phyloP scores from a whole-genome alignment of 106 monocot species.

The Ottelia alismoides region DNA sequence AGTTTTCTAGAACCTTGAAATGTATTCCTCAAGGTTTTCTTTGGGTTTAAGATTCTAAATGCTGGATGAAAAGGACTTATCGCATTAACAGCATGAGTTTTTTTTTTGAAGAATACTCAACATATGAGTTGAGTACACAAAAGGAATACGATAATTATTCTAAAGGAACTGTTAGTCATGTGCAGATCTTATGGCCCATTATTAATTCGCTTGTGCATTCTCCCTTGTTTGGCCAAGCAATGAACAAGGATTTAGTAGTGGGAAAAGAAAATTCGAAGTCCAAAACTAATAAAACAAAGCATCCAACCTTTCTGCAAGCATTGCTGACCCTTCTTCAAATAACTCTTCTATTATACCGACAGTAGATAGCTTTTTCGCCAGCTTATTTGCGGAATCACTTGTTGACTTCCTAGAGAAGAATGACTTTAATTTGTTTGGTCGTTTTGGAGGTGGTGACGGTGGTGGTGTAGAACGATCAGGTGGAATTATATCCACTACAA shows the following conservation, averaged over 20 bases:
- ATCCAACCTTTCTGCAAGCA: slow-evolving; percentile 84
- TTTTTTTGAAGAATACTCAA: no score
- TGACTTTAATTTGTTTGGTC: slow-evolving; percentile 57
- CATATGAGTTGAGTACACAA: not conserved
- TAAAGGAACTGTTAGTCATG: not conserved
- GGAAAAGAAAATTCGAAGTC: not conserved
- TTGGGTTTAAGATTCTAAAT: no score
- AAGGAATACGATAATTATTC: not conserved
- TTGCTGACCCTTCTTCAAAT: slow-evolving; percentile 99
- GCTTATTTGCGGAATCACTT: slow-evolving; percentile 43
- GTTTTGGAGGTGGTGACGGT: slow-evolving; percentile 59
- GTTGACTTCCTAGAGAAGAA: slow-evolving; percentile 49
- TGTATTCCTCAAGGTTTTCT: no score
- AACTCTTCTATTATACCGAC: slow-evolving; percentile 80
- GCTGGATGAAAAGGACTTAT: no score
- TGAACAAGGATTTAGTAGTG: not conserved
- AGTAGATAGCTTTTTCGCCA: slow-evolving; percentile 57
- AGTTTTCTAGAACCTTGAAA: no score
- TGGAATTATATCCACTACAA: slow-evolving; percentile 90
- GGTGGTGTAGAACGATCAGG: slow-evolving; percentile 53
- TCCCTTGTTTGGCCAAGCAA: not conserved
- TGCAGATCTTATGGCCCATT: not conserved
- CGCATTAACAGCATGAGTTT: no score
- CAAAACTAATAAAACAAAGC: not conserved
- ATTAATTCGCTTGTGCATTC: not conserved